These are phyloP conservation scores for Ballota nigra DNA, from an alignment of 257 asterid genomes.

Conservation along the genomic window DNA sequence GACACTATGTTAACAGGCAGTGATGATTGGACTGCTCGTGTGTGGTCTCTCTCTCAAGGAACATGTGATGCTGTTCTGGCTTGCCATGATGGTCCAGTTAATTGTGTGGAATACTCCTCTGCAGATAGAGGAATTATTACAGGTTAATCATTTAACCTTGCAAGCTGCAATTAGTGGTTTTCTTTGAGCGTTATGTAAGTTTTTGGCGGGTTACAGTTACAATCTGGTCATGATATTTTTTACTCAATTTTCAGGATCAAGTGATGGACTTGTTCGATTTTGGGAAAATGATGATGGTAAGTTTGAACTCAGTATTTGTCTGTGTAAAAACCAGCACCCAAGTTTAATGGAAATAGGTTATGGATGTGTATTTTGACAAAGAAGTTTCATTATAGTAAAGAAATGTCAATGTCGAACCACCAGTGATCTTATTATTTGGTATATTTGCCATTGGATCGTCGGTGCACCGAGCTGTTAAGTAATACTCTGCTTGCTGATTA, in stretches of 20 bases:
- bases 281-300: slow-evolving; percentile 97
- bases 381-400: not conserved
- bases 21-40: slow-evolving; percentile 99
- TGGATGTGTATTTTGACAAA: not conserved
- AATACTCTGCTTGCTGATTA: not conserved
- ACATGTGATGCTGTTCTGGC: slow-evolving; percentile 93
- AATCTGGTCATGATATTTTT: slow-evolving; percentile 7
- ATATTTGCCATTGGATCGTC: not conserved
- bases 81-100: slow-evolving; percentile 92
- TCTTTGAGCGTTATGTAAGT: not conserved
- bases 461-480: not conserved
- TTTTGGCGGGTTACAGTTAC: slow-evolving; percentile 1
- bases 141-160: slow-evolving; percentile 45
- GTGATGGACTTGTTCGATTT: slow-evolving; percentile 86
- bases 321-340: not conserved
- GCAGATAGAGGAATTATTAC: slow-evolving; percentile 90
- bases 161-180: not conserved
- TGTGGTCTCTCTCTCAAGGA: slow-evolving; percentile 95
- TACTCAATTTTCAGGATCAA: slow-evolving; percentile 60
- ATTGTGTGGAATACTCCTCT: slow-evolving; percentile 78
- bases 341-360: not conserved
- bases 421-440: not conserved
- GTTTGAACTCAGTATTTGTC: slow-evolving; percentile 15
- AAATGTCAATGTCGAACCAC: not conserved
- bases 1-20: slow-evolving; percentile 92